phyloP scores from a whole-genome alignment of 345 rosid genomes.

The Citrus sp. region DNA sequence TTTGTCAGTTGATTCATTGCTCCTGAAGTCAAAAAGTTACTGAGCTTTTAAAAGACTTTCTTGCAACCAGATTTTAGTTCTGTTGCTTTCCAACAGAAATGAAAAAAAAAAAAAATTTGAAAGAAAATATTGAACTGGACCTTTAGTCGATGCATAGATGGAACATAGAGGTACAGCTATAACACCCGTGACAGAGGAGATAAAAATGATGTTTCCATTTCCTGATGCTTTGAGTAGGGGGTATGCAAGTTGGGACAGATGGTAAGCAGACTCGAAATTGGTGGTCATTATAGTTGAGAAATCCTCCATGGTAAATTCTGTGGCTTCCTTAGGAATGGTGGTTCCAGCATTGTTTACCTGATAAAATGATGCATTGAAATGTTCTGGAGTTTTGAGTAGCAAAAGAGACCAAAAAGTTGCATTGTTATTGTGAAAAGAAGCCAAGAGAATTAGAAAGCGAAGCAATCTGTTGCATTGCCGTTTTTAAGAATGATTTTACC shows the following conservation, averaged over 20 bases:
- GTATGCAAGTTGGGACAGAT: conserved; percentile 43
- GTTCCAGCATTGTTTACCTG: conserved; percentile 54
- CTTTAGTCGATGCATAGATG: conserved; percentile 42
- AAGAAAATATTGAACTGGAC: conserved; percentile 6
- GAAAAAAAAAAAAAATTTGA: no score
- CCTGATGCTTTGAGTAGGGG: conserved; percentile 47
- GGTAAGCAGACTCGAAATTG: conserved; percentile 49
- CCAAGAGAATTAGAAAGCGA: no score
- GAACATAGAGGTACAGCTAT: conserved; percentile 21
- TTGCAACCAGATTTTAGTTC: not conserved
- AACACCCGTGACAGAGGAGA: conserved; percentile 44
- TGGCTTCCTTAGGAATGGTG: conserved; percentile 26
- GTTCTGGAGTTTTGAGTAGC: not conserved
- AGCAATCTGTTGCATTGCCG: no score
- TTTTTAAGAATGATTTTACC: not conserved
- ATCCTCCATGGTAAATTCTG: conserved; percentile 31
- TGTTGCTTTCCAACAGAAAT: not conserved
- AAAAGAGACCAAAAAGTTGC: not conserved
- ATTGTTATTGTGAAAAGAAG: no score
- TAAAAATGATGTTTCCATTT: conserved; percentile 39
- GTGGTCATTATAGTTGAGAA: conserved; percentile 24
- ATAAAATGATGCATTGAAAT: not conserved
- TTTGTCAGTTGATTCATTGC: conserved; percentile 44
- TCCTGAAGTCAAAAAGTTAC: conserved; percentile 12
- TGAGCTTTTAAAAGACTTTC: not conserved